Evolutionary conservation across 768 basidiomycete genomes (phyloP), one percentile per base, ranked within the genome.

Genomic region (Tulasnella sp.): DNA sequence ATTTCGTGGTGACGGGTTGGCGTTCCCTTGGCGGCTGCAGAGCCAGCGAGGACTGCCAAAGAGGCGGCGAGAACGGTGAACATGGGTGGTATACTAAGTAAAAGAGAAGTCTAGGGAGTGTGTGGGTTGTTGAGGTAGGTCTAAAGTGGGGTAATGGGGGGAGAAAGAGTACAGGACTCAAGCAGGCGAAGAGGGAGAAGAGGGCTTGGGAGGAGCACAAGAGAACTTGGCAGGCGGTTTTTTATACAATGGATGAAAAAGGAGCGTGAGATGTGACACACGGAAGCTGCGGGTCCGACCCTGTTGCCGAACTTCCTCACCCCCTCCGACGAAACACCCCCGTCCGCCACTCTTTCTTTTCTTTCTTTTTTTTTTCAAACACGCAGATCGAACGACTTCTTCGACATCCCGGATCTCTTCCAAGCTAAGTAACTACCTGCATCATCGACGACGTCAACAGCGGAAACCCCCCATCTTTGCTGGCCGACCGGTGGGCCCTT

Each of bases 31-130:
- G 76, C 76, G 76, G 44, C n/a, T 28, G 54, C 76, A 9, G 44
- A 58, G 76, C 76, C 76, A 77, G 76, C 76, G 76, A 77, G 42
- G 48, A 44, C 76, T 34, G 37, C 76, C 46, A 60, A 40, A 3
- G 76, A 50, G 48, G 24, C 48, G 48, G 76, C 54, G 76, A 77
- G 76, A 58, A 54, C 28, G n/a, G 76, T 44, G 54, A 77, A 58
- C 76, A 77, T 77, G 6, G 14, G 46, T 46, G 46, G 46, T 46
- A 40, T 77, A 50, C 37, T 37, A 60, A 77, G 46, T 37, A 50
- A 58, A 31, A 20, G 48, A n/a, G 28, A 60, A 24, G 42, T 77
- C n/a, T 77, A 50, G 76, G 16, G 54, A 77, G 76, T 58, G 54
- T 77, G 54, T 50, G 54, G 54, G 54, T 77, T 42, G 41, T 4